Percentiles rank a stretch among this genome's conserved stretches.
These are phyloP conservation scores for Penicillium verhagenii DNA, from an alignment of 495 filamentous ascomycete genomes.

Conservation along the genomic window DNA sequence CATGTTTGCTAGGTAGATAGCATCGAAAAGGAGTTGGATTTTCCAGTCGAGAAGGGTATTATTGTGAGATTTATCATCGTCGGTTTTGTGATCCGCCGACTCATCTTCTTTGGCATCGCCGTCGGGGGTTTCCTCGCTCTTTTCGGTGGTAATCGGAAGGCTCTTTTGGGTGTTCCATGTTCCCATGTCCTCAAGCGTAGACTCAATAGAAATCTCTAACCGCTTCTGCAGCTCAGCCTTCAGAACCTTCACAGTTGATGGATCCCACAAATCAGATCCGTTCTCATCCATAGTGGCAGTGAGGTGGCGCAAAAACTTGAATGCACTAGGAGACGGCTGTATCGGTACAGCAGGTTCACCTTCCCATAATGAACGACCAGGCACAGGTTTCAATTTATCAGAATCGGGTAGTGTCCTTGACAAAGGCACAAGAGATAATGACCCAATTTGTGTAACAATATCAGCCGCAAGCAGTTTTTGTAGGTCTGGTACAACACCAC, in stretches of 20 bases:
- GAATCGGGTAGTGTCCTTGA: constrained; percentile 7
- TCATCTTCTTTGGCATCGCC: background rate
- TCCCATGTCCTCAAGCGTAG: constrained; percentile 26
- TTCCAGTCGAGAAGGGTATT: constrained; percentile 50
- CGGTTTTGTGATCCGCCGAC: constrained; percentile 1
- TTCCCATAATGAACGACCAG: constrained; percentile 70
- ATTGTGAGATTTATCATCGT: constrained; percentile 7
- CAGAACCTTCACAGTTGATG: constrained; percentile 60
- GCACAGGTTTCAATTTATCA: constrained; percentile 22
- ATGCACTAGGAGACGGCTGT: constrained; percentile 76
- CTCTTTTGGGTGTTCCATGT: constrained; percentile 5
- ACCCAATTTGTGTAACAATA: constrained; percentile 19
- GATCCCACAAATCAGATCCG: constrained; percentile 84
- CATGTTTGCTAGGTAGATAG: constrained; percentile 60
- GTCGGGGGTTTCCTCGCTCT: background rate
- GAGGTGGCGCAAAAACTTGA: constrained; percentile 69
- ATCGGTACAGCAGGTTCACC: constrained; percentile 70
- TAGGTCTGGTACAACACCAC: constrained; percentile 52
- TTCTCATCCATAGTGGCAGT: constrained; percentile 62
- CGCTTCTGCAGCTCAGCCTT: constrained; percentile 53
- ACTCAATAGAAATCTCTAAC: constrained; percentile 17
- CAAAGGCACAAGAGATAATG: constrained; percentile 12
- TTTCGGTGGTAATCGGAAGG: background rate
- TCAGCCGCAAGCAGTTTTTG: constrained; percentile 52
- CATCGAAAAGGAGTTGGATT: constrained; percentile 78